Base-by-base conservation (phyloP, 176 grass and related monocot species). In the Zea luxurians region DNA sequence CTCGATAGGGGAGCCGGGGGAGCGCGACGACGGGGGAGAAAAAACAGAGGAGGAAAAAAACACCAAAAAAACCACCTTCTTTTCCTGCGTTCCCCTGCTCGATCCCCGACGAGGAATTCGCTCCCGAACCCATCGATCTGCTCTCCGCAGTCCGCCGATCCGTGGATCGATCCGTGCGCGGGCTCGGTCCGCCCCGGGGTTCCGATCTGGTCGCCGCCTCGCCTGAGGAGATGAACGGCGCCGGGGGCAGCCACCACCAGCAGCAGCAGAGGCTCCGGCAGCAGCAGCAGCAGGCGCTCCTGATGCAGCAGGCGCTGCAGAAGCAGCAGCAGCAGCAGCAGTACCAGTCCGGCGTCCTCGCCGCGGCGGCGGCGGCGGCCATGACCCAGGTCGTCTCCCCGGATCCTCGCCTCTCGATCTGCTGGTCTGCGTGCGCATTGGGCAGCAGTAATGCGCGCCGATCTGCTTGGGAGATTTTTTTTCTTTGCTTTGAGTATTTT, bases 271-370 rank as follows among this genome's bases (percentile, higher is more conserved):
- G 86, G 80, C 81, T 89, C 36, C 78, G 83, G 48, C 86, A 88
- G 79, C 85, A 88, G 41, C 83, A 91, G 66, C 86, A 92, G 75
- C 90, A 88, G 83, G 90, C 86, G 8, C 86, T 91, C 64, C 79
- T 91, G 75, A 88, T 88, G 86, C 90, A 91, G 79, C 86, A 81
- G 79, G 83, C 86, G 21, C 83, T 91, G 46, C 87, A 88, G n/a
- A n/a, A n/a, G 27, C 27, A 27, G 27, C 27, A 27, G 85, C 89
- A 91, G 77, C 88, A 90, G 78, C 90, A 92, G 86, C 86, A 89
- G 73, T 89, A 92, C 87, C 90, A 92, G 67, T 92, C 90, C 34
- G 83, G 86, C 54, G 86, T 92, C 76, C 80, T 92, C 18, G 90
- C 90, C 35, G 90, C 89, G 0, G 89, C 90, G 0, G 87, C 87